Percentiles rank a stretch among this genome's conserved stretches.
phyloP scores from a whole-genome alignment of 2,329 filamentous ascomycete genomes.

The Herpotrichia juniperi region DNA sequence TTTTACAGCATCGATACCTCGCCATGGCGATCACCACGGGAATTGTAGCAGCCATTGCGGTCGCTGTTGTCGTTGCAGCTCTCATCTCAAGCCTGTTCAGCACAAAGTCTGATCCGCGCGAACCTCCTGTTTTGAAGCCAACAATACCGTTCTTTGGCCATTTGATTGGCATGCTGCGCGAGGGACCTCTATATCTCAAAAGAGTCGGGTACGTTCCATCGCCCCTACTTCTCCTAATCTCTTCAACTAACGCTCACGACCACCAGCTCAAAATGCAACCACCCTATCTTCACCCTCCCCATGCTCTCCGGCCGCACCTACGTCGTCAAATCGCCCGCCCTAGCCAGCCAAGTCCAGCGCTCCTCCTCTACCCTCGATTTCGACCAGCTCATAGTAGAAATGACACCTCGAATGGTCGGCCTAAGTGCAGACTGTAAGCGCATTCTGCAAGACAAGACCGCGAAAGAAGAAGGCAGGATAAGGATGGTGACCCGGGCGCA shows the following conservation, averaged over 20 bases:
- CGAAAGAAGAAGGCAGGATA: constrained; percentile 35
- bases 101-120: constrained; percentile 36
- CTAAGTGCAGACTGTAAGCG: constrained; percentile 35
- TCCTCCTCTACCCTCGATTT: constrained; percentile 50
- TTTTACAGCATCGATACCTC: not conserved
- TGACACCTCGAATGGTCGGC: constrained; percentile 48
- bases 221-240: no score
- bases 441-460: constrained; percentile 30
- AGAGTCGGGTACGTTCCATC: constrained; percentile 44
- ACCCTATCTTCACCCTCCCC: constrained; percentile 52
- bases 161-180: constrained; percentile 50
- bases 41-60: constrained; percentile 6
- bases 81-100: constrained; percentile 14
- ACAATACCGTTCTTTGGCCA: constrained; percentile 55
- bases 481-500: constrained; percentile 35
- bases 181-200: constrained; percentile 42
- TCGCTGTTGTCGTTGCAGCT: constrained; percentile 10
- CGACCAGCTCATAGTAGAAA: constrained; percentile 49
- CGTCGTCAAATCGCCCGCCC: constrained; percentile 48
- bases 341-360: constrained; percentile 50
- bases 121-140: constrained; percentile 52
- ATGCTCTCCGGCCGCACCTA: constrained; percentile 55
- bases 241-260: constrained; percentile 1
- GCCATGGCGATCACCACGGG: not conserved
- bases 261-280: constrained; percentile 20